A percentile compares a stretch with the other conserved stretches of the same genome.
Evolutionary conservation across 2,329 filamentous ascomycete genomes (phyloP).

Genomic region (Alternaria viburni): DNA sequence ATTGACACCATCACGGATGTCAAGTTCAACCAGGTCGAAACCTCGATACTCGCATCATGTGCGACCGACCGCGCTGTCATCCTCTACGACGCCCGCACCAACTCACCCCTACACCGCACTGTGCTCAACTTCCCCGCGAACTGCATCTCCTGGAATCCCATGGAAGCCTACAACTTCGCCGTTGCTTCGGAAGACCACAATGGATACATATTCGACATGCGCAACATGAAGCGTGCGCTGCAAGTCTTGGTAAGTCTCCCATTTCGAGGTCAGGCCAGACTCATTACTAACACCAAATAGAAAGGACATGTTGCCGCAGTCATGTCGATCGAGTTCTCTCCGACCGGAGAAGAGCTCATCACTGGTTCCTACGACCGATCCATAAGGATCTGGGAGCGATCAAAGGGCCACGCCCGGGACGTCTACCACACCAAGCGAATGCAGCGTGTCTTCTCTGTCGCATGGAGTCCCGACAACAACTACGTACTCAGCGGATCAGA

Average conservation of each 20-base stretch:
- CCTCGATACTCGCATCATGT: conserved; percentile 83
- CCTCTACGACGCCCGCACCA: conserved; percentile 90
- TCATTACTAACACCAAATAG: background rate
- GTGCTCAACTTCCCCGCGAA: conserved; percentile 90
- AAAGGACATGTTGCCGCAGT: conserved; percentile 91
- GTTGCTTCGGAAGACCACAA: conserved; percentile 95
- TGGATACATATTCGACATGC: conserved; percentile 90
- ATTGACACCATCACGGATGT: conserved; percentile 86
- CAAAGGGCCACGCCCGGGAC: conserved; percentile 83
- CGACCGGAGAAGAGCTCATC: conserved; percentile 92
- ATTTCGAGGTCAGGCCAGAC: background rate
- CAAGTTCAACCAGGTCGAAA: conserved; percentile 92
- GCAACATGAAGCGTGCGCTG: conserved; percentile 83
- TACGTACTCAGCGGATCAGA: conserved; percentile 92
- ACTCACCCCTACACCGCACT: conserved; percentile 79
- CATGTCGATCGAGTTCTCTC: conserved; percentile 95
- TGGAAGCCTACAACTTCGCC: conserved; percentile 95
- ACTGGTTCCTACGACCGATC: conserved; percentile 89
- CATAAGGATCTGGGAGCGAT: conserved; percentile 81
- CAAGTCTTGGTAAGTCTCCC: conserved; percentile 68
- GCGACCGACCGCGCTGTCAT: conserved; percentile 86
- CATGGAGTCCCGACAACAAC: conserved; percentile 86
- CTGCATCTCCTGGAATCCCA: conserved; percentile 92
- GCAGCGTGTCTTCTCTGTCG: conserved; percentile 88
- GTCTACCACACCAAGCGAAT: conserved; percentile 98